Evolutionary conservation across 371 early-diverging fungal genomes (phyloP).

Genomic region (Mucor velutinosus): DNA sequence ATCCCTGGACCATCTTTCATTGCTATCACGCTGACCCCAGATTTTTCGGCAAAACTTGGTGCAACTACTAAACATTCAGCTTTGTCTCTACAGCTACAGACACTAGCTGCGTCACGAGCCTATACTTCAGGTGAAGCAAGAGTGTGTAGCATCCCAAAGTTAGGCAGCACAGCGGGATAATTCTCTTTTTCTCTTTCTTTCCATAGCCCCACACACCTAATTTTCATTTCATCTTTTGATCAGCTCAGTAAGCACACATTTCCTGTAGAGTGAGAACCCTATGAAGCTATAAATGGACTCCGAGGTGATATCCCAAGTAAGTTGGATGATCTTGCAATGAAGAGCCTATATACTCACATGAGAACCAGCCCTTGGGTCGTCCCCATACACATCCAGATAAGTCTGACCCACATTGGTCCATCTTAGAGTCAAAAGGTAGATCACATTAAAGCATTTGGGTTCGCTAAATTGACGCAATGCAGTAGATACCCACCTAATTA

Average conservation of each 20-base stretch:
- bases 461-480: background rate
- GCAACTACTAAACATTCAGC: background rate
- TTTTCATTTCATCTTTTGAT: background rate
- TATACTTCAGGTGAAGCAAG: background rate
- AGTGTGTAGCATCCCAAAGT: background rate
- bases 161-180: background rate
- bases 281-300: slow-evolving; percentile 49
- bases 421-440: slow-evolving; percentile 3
- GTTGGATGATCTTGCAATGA: background rate
- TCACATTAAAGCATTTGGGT: background rate
- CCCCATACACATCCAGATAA: slow-evolving; percentile 3
- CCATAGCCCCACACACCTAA: background rate
- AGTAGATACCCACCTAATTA: background rate
- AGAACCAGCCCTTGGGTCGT: slow-evolving; percentile 17
- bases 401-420: background rate
- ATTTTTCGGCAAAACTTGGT: background rate
- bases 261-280: slow-evolving; percentile 2
- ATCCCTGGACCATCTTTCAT: slow-evolving; percentile 1
- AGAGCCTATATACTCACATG: background rate
- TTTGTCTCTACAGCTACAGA: background rate
- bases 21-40: background rate
- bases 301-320: slow-evolving; percentile 37
- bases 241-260: background rate
- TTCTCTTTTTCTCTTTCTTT: slow-evolving; percentile 16
- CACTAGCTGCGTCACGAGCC: slow-evolving; percentile 5